phyloP scores from a whole-genome alignment of 1,284 basidiomycete species.

The Crucibulum cyathiforme region DNA sequence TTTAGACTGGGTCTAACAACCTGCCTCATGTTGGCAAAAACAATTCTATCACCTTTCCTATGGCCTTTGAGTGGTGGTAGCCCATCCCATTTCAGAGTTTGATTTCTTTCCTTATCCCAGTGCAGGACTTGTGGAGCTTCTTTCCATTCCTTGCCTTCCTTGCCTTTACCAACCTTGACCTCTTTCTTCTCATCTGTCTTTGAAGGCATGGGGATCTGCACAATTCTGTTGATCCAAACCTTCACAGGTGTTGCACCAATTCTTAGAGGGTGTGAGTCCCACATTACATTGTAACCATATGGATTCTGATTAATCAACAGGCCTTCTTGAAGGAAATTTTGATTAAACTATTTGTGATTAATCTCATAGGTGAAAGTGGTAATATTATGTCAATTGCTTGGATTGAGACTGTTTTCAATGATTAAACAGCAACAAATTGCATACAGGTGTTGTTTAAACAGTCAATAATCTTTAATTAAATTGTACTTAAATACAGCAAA shows the following conservation, averaged over 20 bases:
- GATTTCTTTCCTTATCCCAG: slow-evolving; percentile 63
- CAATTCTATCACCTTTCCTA: slow-evolving; percentile 41
- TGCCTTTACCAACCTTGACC: slow-evolving; percentile 47
- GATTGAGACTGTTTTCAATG: too few species aligned
- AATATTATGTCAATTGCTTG: too few species aligned
- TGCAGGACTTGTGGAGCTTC: slow-evolving; percentile 54
- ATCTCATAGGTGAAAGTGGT: too few species aligned
- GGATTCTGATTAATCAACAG: too few species aligned
- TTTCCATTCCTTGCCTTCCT: slow-evolving; percentile 45
- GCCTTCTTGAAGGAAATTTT: too few species aligned
- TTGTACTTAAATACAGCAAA: too few species aligned
- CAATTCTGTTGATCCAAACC: slow-evolving; percentile 74
- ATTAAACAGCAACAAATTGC: too few species aligned
- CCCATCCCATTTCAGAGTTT: slow-evolving; percentile 63
- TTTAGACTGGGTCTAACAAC: too few species aligned
- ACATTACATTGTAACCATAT: slow-evolving; percentile 55
- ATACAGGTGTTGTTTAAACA: too few species aligned
- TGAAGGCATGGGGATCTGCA: slow-evolving; percentile 55
- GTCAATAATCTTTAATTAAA: too few species aligned
- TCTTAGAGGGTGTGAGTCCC: slow-evolving; percentile 77
- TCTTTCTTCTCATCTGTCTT: slow-evolving; percentile 39
- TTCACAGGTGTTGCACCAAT: slow-evolving; percentile 68
- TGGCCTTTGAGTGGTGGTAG: slow-evolving; percentile 62
- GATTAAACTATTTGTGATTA: too few species aligned
- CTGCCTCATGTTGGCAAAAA: slow-evolving; percentile 58